Base-by-base conservation (phyloP, 2,329 filamentous ascomycete species). In the Fusarium sp. region DNA sequence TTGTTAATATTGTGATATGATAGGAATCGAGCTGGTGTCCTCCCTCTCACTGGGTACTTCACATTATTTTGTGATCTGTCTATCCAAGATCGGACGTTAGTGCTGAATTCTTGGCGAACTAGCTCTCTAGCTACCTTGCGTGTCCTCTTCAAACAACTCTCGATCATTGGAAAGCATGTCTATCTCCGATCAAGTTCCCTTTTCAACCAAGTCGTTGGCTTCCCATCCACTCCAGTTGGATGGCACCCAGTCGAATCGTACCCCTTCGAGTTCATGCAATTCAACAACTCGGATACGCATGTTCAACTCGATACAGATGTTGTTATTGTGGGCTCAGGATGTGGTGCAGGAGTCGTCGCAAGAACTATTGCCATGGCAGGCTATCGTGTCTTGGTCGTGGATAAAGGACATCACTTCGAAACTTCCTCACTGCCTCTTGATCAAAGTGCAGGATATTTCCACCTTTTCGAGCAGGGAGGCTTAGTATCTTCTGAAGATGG, bases 241-340 rank as follows among this genome's bases (percentile, higher is more conserved):
- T 60, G 57, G 57, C 29, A 44, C 2, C 47, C 57, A 1, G 36
- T 55, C 11, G 57, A 60, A 29, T n/a, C 47, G 1, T 55, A 60
- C n/a, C 47, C 57, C 2, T 60, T 55, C 0, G 29, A 55, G 14
- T 60, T 60, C 38, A 36, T 60, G 15, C 47, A 35, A 15, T 59
- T 59, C 56, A 20, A 53, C 7, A 9, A 41, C 17, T 33, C 45
- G 1, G 45, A 27, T 9, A 7, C 7, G 3, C 45, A 53, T 3
- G 20, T 55, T 22, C 18, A 55, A 27, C 18, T 55, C 8, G 47
- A 60, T 17, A 60, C 57, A 5, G 57, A 60, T 55, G 57, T 60
- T 36, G 38, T 55, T 0, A 55, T 60, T 31, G 57, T 60, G 10
- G 57, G 57, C 2, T 60, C 57, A 2, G 57, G 57, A 1, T 60